These are phyloP conservation scores for Rubia yunnanensis DNA, from an alignment of 257 asterid genomes.

Conservation along the genomic window DNA sequence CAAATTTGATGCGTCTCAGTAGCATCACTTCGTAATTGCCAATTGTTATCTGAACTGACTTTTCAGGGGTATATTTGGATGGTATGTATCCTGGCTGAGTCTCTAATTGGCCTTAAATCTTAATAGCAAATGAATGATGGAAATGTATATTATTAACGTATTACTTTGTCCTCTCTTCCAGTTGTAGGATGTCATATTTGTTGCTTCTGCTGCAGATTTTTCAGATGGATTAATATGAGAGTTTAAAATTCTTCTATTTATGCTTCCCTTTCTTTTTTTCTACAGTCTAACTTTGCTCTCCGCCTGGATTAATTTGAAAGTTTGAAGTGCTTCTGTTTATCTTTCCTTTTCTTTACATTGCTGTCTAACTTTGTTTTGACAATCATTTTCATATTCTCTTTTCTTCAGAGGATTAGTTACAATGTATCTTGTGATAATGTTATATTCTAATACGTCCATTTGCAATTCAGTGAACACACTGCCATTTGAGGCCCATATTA, in stretches of 20 bases:
- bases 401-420: neutral
- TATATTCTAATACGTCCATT: neutral
- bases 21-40: too few species aligned
- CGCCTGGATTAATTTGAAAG: neutral
- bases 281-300: neutral
- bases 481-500: neutral
- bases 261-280: neutral
- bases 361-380: neutral
- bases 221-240: neutral
- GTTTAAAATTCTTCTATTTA: neutral
- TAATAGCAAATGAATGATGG: neutral
- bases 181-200: neutral
- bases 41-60: too few species aligned
- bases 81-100: too few species aligned
- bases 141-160: too few species aligned
- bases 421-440: neutral
- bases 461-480: neutral
- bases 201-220: neutral
- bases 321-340: neutral
- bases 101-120: neutral
- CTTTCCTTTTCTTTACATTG: neutral
- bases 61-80: too few species aligned
- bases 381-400: neutral
- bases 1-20: too few species aligned
- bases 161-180: neutral